Evolutionary conservation across 164 flowering plant species (phyloP).

Genomic region (Magnolia changhungtana): DNA sequence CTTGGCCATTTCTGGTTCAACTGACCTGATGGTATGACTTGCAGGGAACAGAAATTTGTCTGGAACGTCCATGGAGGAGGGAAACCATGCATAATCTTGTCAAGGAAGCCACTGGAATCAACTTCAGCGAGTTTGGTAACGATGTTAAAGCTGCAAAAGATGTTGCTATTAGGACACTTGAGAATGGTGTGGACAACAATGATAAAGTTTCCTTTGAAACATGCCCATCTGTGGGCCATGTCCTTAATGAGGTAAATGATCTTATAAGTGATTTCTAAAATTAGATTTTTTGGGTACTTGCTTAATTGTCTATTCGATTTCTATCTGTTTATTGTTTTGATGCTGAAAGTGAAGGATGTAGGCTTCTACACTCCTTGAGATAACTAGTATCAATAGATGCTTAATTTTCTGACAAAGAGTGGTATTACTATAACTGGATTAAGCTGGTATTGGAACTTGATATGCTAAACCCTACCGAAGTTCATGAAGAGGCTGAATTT

Average conservation of each 20-base stretch:
- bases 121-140: slow-evolving; percentile 57
- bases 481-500: too few species aligned
- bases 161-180: slow-evolving; percentile 39
- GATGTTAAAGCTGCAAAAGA: slow-evolving; percentile 71
- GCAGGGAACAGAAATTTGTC: slow-evolving; percentile 75
- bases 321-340: neutral
- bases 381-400: neutral
- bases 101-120: slow-evolving; percentile 78
- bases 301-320: neutral
- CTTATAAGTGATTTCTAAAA: neutral
- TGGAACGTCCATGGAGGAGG: slow-evolving; percentile 94
- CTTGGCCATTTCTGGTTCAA: neutral
- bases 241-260: slow-evolving; percentile 75
- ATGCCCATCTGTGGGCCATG: slow-evolving; percentile 76
- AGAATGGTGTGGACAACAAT: slow-evolving; percentile 32
- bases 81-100: slow-evolving; percentile 99
- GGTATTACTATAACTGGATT: too few species aligned
- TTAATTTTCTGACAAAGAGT: neutral
- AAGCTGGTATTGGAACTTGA: too few species aligned
- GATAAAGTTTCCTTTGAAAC: slow-evolving; percentile 49
- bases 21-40: slow-evolving; percentile 6
- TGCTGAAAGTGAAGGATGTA: neutral
- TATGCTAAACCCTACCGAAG: too few species aligned
- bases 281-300: neutral
- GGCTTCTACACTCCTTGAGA: neutral